phyloP scores from a whole-genome alignment of 768 basidiomycete species.

The Gymnopilus dilepis region DNA sequence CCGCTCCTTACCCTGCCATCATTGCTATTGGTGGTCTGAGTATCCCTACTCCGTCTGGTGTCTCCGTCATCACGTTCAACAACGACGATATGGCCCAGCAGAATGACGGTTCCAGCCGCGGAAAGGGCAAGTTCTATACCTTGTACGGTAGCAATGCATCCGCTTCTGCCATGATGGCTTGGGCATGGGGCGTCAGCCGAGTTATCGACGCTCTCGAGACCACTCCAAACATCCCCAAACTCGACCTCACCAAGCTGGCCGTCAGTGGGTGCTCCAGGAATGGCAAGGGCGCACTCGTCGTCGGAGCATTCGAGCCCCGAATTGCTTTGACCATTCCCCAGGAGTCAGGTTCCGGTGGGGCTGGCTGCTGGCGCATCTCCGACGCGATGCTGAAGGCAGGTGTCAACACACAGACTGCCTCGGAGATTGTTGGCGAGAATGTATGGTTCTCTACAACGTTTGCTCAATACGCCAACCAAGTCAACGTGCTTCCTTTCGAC shows the following conservation, averaged over 20 bases:
- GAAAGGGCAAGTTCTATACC: constrained; percentile 61
- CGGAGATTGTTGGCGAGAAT: constrained; percentile 64
- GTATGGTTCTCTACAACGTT: constrained; percentile 64
- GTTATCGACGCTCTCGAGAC: constrained; percentile 65
- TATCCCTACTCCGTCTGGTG: constrained; percentile 41
- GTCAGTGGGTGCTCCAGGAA: constrained; percentile 66
- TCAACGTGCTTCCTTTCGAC: constrained; percentile 58
- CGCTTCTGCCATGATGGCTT: constrained; percentile 62
- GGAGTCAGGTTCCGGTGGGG: constrained; percentile 66
- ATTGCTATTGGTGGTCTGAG: constrained; percentile 55
- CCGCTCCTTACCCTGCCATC: constrained; percentile 55
- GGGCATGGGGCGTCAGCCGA: constrained; percentile 66
- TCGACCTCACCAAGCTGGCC: constrained; percentile 54
- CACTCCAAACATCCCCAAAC: constrained; percentile 45
- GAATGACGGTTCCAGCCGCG: constrained; percentile 47
- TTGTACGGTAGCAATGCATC: constrained; percentile 53
- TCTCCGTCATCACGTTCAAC: constrained; percentile 55
- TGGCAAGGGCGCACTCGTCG: constrained; percentile 65
- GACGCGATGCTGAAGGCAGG: constrained; percentile 51
- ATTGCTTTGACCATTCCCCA: constrained; percentile 66
- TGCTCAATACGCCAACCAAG: constrained; percentile 48
- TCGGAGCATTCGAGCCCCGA: constrained; percentile 62
- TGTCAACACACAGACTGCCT: constrained; percentile 54
- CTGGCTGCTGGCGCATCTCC: constrained; percentile 65
- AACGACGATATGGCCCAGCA: constrained; percentile 62